Base-by-base conservation (phyloP, 2,329 filamentous ascomycete species). In the Celoporthe dispersa region DNA sequence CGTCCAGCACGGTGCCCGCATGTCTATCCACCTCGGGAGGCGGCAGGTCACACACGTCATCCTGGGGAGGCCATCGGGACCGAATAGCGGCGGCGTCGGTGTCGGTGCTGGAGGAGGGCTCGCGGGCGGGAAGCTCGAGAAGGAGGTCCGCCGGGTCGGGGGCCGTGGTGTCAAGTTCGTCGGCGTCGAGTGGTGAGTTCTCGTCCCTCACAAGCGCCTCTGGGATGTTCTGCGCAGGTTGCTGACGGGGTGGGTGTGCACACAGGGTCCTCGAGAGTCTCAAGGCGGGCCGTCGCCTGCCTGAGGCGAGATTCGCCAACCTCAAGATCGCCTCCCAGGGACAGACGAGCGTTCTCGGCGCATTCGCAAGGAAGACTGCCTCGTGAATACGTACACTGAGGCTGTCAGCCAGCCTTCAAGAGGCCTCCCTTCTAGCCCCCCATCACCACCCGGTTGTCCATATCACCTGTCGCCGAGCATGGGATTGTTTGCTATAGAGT, bases 11-110 rank as follows among this genome's bases (percentile, higher is more conserved):
- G 95, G 94, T 28, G 95, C 89, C 0, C 84, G 81, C 57, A 84
- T 93, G 74, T 91, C 92, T 3, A 86, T 94, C 48, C 85, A 89
- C 70, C 87, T 97, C 12, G 91, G 88, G 12, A 87, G 93, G 60
- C 87, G 89, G 51, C 87, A 86, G 65, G 93, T 97, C 74, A 97
- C 94, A 44, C 94, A 98, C 79, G 92, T 98, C 72, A 91, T 98
- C 69, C 80, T 97, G 7, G 93, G 92, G 9, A 85, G 82, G 66
- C 87, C 88, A 25, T 84, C 84, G 2, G 78, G 78, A 48, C 79
- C 77, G 57, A 79, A 79, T n/a, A 73, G 74, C 22, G 16, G 5
- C 41, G 41, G 41, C 41, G 16, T 22, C 41, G 41, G 41, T 5
- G 41, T 19, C 37, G 90, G 90, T 60, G 87, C 87, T 12, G 93